These are phyloP conservation scores for Furcasterigmium furcatum DNA, from an alignment of 2,329 filamentous ascomycete genomes.

Conservation along the genomic window DNA sequence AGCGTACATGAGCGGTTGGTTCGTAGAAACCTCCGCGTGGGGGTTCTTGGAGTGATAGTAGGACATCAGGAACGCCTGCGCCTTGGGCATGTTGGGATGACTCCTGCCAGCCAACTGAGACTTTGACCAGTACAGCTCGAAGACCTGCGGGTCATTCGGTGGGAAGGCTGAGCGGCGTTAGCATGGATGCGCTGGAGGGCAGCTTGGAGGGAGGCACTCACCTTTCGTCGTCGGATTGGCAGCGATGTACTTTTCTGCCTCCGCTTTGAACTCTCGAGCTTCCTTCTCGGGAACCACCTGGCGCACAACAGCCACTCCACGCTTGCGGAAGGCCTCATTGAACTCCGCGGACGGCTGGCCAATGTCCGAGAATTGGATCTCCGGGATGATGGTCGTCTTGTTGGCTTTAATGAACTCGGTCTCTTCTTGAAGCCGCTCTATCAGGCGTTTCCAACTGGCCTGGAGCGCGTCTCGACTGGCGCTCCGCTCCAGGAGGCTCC, in stretches of 20 bases:
- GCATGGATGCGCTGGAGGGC: not conserved
- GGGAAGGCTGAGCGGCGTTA: slow-evolving; percentile 53
- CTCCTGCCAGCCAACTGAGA: slow-evolving; percentile 65
- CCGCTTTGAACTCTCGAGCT: slow-evolving; percentile 62
- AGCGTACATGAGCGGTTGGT: slow-evolving; percentile 63
- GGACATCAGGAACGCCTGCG: slow-evolving; percentile 60
- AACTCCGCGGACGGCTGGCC: slow-evolving; percentile 14
- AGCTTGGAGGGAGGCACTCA: slow-evolving; percentile 13
- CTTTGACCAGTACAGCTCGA: slow-evolving; percentile 72
- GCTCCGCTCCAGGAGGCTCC: slow-evolving; percentile 41
- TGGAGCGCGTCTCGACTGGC: slow-evolving; percentile 29
- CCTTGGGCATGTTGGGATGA: slow-evolving; percentile 59
- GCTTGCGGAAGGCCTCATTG: slow-evolving; percentile 36
- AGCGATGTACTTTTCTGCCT: slow-evolving; percentile 61
- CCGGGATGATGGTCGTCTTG: slow-evolving; percentile 49
- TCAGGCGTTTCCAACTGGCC: slow-evolving; percentile 45
- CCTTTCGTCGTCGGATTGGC: slow-evolving; percentile 59
- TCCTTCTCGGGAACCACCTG: slow-evolving; percentile 62
- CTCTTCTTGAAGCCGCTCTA: slow-evolving; percentile 40
- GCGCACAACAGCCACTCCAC: slow-evolving; percentile 62
- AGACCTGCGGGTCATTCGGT: slow-evolving; percentile 63
- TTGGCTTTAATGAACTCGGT: slow-evolving; percentile 40
- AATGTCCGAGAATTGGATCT: slow-evolving; percentile 44
- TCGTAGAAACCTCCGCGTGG: slow-evolving; percentile 40
- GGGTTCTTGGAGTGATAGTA: slow-evolving; percentile 58